These are phyloP conservation scores for Taiozyma sp. DNA, from an alignment of 1,139 yeast genomes.

Conservation along the genomic window DNA sequence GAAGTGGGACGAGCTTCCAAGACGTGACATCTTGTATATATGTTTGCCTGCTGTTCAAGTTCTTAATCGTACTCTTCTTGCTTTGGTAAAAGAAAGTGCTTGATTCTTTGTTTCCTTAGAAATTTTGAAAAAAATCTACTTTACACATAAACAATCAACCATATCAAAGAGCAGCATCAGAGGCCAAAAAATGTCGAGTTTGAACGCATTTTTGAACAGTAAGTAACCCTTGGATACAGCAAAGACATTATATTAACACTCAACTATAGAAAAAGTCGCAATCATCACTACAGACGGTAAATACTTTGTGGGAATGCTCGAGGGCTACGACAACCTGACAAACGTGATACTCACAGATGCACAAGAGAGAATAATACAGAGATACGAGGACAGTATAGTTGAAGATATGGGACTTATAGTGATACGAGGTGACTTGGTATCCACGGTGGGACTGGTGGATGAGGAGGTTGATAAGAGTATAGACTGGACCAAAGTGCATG, in stretches of 20 bases:
- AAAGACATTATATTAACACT: conserved; percentile 8
- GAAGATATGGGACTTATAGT: conserved; percentile 61
- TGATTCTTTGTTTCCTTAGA: neutral
- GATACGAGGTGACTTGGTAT: conserved; percentile 81
- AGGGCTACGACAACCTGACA: conserved; percentile 80
- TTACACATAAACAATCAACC: neutral
- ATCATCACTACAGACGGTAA: conserved; percentile 85
- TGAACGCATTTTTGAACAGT: conserved; percentile 22
- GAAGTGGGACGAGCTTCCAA: neutral
- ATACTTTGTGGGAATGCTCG: conserved; percentile 59
- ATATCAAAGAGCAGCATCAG: neutral
- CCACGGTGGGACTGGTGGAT: conserved; percentile 69
- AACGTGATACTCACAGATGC: conserved; percentile 64
- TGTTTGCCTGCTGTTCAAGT: neutral
- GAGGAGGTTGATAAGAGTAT: conserved; percentile 42
- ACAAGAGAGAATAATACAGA: conserved; percentile 42
- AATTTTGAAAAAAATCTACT: neutral
- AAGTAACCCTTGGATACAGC: neutral
- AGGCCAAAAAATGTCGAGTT: conserved; percentile 17
- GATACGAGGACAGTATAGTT: conserved; percentile 42
- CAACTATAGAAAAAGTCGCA: conserved; percentile 39
- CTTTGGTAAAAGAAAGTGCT: neutral
- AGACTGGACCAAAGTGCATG: conserved; percentile 52
- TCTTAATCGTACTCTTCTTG: neutral
- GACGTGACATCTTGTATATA: neutral